phyloP scores from a whole-genome alignment of 495 filamentous ascomycete species.

The Ascodesmis nigricans region DNA sequence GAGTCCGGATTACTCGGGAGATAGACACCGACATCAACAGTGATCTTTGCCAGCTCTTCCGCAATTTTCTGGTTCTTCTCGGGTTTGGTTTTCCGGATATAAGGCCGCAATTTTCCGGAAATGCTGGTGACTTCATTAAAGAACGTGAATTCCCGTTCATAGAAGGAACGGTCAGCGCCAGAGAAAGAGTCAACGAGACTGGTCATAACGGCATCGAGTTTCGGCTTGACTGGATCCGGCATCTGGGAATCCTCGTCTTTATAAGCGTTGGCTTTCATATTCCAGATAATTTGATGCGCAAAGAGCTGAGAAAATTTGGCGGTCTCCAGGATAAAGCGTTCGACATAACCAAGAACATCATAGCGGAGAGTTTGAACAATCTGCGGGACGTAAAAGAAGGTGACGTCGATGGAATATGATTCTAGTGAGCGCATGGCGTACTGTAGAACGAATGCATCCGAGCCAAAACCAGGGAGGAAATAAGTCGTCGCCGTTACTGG shows the following conservation, averaged over 20 bases:
- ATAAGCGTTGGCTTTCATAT: conserved; percentile 97
- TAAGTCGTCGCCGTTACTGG: conserved; percentile 81
- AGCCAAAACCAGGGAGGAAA: conserved; percentile 81
- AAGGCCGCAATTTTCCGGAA: conserved; percentile 83
- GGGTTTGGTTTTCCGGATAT: conserved; percentile 75
- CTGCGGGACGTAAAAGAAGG: conserved; percentile 96
- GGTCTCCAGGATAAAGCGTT: conserved; percentile 89
- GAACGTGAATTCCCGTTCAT: conserved; percentile 87
- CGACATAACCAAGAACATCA: conserved; percentile 82
- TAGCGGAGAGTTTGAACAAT: conserved; percentile 93
- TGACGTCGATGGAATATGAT: conserved; percentile 79
- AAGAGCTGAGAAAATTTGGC: conserved; percentile 90
- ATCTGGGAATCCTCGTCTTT: conserved; percentile 86
- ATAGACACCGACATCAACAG: conserved; percentile 91
- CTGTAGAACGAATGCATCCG: conserved; percentile 83
- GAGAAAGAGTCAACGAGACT: conserved; percentile 68
- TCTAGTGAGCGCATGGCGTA: conserved; percentile 94
- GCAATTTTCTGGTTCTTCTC: conserved; percentile 99
- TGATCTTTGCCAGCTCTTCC: conserved; percentile 89
- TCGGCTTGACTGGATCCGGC: conserved; percentile 85
- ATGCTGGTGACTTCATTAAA: conserved; percentile 93
- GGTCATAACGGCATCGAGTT: conserved; percentile 71
- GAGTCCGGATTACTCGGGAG: conserved; percentile 93
- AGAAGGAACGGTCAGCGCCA: conserved; percentile 55
- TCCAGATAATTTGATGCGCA: conserved; percentile 99